These are phyloP conservation scores for Serendipita sp. DNA, from an alignment of 768 basidiomycete genomes.

Conservation along the genomic window DNA sequence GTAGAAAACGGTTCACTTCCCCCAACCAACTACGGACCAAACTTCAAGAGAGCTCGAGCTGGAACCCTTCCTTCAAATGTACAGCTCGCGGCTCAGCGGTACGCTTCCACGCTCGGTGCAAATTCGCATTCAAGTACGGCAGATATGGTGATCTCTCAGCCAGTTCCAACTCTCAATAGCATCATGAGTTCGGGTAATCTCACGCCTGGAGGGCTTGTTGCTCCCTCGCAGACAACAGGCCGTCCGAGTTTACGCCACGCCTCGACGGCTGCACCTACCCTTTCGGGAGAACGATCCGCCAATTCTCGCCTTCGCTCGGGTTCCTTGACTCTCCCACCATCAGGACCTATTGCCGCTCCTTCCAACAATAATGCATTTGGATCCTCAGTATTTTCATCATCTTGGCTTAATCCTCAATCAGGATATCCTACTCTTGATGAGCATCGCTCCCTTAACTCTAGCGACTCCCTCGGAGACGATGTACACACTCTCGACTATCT, in stretches of 20 bases:
- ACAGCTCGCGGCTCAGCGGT: constrained; percentile 71
- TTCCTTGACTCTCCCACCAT: constrained; percentile 73
- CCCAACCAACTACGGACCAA: constrained; percentile 64
- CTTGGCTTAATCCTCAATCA: constrained; percentile 35
- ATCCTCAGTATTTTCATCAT: constrained; percentile 75
- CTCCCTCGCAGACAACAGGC: constrained; percentile 27
- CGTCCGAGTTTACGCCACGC: constrained; percentile 61
- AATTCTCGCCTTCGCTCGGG: constrained; percentile 83
- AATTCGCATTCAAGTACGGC: constrained; percentile 8
- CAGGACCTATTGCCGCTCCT: constrained; percentile 23
- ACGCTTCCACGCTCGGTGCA: constrained; percentile 41
- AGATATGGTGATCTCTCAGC: constrained; percentile 28
- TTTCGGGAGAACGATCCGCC: constrained; percentile 15
- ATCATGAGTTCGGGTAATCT: constrained; percentile 26
- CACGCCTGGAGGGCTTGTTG: constrained; percentile 16
- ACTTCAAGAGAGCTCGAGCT: constrained; percentile 89
- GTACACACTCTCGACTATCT: constrained; percentile 95
- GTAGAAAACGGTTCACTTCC: constrained; percentile 41
- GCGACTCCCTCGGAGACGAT: constrained; percentile 75
- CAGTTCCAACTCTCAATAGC: constrained; percentile 34
- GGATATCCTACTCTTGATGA: constrained; percentile 47
- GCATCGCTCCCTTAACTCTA: constrained; percentile 62
- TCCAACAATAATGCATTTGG: constrained; percentile 66
- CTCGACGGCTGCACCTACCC: constrained; percentile 37
- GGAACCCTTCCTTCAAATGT: constrained; percentile 96